Evolutionary conservation across 106 monocot genomes (phyloP).

Genomic region (Dioscorea zingiberensis): DNA sequence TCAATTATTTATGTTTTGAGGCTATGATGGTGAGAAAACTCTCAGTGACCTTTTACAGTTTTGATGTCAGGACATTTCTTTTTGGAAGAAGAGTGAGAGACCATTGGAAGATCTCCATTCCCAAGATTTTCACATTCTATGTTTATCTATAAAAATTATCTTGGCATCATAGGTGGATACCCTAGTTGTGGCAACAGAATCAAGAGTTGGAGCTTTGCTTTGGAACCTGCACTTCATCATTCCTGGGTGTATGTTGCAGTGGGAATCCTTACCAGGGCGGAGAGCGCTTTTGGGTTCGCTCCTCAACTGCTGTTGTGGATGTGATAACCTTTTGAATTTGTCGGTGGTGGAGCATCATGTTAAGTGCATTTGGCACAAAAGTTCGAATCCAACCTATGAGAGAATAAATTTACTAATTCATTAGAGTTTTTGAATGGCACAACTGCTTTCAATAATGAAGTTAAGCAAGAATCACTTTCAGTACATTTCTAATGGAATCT

Average conservation of each 20-base stretch:
- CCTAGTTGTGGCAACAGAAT: conserved; percentile 45
- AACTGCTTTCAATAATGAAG: not conserved
- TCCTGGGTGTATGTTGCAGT: conserved; percentile 53
- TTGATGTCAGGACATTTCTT: conserved; percentile 45
- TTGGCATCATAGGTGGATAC: conserved; percentile 88
- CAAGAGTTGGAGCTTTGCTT: conserved; percentile 59
- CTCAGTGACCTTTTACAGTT: conserved; percentile 72
- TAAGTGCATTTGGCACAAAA: conserved; percentile 99
- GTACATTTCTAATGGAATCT: too few relatives aligned
- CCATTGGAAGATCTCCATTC: conserved; percentile 56
- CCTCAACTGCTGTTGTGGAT: conserved; percentile 52
- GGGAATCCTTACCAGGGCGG: conserved; percentile 36
- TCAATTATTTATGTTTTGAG: conserved; percentile 75
- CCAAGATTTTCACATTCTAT: conserved; percentile 93
- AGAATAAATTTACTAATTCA: conserved; percentile 50
- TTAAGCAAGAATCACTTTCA: too few relatives aligned
- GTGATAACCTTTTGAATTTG: conserved; percentile 69
- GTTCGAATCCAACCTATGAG: conserved; percentile 71
- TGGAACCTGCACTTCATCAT: conserved; percentile 32
- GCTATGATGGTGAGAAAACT: conserved; percentile 73
- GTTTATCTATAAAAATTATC: conserved; percentile 71
- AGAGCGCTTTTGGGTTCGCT: conserved; percentile 72
- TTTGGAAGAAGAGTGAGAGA: conserved; percentile 48
- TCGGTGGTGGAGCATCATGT: conserved; percentile 94
- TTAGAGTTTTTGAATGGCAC: conserved; percentile 12